phyloP scores from a whole-genome alignment of 805 yeast species.

The Maudiozyma barnettii region DNA sequence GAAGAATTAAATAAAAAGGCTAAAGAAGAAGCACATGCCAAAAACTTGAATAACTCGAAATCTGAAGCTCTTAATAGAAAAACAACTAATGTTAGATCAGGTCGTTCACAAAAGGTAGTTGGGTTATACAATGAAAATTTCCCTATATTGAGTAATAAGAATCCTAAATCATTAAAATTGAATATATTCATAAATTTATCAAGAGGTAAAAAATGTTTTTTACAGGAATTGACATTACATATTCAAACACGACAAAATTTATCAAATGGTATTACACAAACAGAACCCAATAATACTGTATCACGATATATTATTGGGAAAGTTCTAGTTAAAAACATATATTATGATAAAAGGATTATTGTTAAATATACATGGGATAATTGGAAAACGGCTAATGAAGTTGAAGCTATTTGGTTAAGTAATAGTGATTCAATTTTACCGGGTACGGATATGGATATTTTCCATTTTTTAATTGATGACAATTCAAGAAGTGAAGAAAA shows the following conservation, averaged over 20 bases:
- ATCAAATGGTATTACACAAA: conserved; percentile 1
- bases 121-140: conserved; percentile 23
- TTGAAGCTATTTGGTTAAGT: conserved; percentile 24
- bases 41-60: background rate
- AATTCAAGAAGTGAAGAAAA: conserved; percentile 5
- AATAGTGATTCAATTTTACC: conserved; percentile 24
- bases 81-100: background rate
- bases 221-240: conserved; percentile 19
- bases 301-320: conserved; percentile 48
- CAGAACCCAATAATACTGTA: background rate
- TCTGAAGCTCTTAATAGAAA: background rate
- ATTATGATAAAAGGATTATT: conserved; percentile 58
- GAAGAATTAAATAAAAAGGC: background rate
- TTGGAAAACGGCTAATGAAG: conserved; percentile 55
- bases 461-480: conserved; percentile 24
- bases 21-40: background rate
- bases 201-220: conserved; percentile 16
- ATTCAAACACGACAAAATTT: conserved; percentile 6
- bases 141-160: conserved; percentile 21
- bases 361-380: conserved; percentile 68
- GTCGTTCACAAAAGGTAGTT: conserved; percentile 9
- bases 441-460: conserved; percentile 26
- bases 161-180: conserved; percentile 21
- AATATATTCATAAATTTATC: conserved; percentile 25
- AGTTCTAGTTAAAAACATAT: conserved; percentile 67